A percentile compares a stretch with the other conserved stretches of the same genome.
phyloP scores from a whole-genome alignment of 192 early-diverging fungal species.

The Backusella tuberculispora region DNA sequence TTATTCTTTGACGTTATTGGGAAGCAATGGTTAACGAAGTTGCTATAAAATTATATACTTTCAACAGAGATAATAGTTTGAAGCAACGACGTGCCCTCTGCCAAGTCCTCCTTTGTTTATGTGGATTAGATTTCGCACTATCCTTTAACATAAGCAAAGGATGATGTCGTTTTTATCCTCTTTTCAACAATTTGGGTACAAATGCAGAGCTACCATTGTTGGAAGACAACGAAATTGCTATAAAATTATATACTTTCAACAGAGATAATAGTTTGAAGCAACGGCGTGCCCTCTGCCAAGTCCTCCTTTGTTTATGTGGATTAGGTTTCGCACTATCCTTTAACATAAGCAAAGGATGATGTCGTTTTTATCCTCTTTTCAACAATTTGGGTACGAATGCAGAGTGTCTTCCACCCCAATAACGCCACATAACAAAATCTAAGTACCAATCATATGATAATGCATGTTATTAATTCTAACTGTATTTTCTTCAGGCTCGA shows the following conservation, averaged over 20 bases:
- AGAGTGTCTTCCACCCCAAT: neutral
- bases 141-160: slow-evolving; percentile 1
- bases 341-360: neutral
- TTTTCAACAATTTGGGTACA: slow-evolving; percentile 1
- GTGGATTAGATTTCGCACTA: neutral
- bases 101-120: slow-evolving; percentile 1
- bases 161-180: neutral
- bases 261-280: slow-evolving; percentile 1
- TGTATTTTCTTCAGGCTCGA: neutral
- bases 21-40: slow-evolving; percentile 2
- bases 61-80: slow-evolving; percentile 5
- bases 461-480: neutral
- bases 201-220: no score
- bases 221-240: neutral
- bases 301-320: slow-evolving; percentile 1
- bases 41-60: slow-evolving; percentile 2
- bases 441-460: neutral
- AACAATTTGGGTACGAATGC: slow-evolving; percentile 1
- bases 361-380: neutral
- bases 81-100: neutral
- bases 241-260: slow-evolving; percentile 2
- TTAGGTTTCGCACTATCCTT: neutral
- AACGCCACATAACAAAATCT: neutral
- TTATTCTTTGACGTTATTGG: neutral
- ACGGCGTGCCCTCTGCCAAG: neutral